Base-by-base conservation (phyloP, 2,329 filamentous ascomycete species). In the Colletotrichum caudatum region DNA sequence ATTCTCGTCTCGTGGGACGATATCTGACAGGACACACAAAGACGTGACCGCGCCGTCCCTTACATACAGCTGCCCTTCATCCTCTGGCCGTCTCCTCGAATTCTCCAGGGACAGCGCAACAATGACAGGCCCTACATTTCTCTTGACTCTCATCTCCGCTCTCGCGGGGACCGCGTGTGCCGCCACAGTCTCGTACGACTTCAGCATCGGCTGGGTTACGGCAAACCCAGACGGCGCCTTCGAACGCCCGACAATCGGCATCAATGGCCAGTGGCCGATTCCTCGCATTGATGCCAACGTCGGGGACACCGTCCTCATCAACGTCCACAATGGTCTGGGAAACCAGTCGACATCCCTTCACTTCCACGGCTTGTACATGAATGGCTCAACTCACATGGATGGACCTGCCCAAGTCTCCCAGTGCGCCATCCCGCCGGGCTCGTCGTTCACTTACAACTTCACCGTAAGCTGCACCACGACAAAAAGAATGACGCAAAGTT, bases 241-340 rank as follows among this genome's bases (percentile, higher is more conserved):
- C 71, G 84, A 88, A 50, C 87, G 93, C 41, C 86, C 89, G n/a
- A 88, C 88, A 4, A 93, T 95, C 77, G 92, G 92, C 57, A 92
- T 96, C 82, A 95, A 96, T 76, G 89, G 88, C 5, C 80, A 91
- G 81, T 94, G 93, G 91, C 93, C 93, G 1, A 86, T 92, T 64
- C 93, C 93, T 1, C 80, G 82, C 35, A 90, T 94, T 68, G 85
- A 88, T 63, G 91, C 88, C 48, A 86, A 86, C 59, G 82, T 90
- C 61, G 91, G 91, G 69, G 91, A 93, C 77, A 85, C 82, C 29
- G 74, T 92, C 62, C 77, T 91, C 70, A 82, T 92, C 72, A 89
- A 89, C 66, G 83, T 88, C 54, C 80, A 84, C 72, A 92, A 92
- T 77, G 80, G 83, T 29, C 82, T 92, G 7, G 88, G 87, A 7